Base-by-base conservation (phyloP, 495 filamentous ascomycete species). In the Daldinia childiae region DNA sequence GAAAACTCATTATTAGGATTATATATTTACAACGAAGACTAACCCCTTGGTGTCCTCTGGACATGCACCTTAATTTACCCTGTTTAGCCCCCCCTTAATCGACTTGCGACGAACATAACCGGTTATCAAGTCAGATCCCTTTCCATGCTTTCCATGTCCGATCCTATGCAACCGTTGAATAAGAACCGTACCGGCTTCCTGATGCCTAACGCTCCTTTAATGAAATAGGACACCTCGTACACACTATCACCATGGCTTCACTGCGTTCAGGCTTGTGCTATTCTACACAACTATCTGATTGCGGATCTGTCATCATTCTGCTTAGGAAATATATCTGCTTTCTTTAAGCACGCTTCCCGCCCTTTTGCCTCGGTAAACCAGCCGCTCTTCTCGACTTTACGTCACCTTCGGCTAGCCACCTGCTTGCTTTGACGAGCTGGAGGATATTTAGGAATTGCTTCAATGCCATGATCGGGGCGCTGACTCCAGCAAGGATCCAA, bases 361-460 rank as follows among this genome's bases (percentile, higher is more conserved):
- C 66, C 74, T 79, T 85, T 73, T 68, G 80, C 74, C 79, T 82
- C 15, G 84, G 82, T n/a, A 87, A 68, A 4, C 88, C 84, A 41
- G 79, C 76, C 55, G 77, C 82, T 76, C 78, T 83, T 72, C 92
- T 80, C 50, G 85, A 80, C 75, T 84, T 78, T 14, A 88, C 74
- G 75, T 99, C 95, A 19, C 94, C 93, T 82, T 98, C 93, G 0
- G 93, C 95, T 54, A 99, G 82, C 92, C 94, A 97, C 74, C 88
- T 88, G 80, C 92, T 91, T 9, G 96, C 96, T 82, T 97, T 97
- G 75, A 97, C 89, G 60, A 99, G 84, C 82, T 99, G 96, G 48
- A 98, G 85, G 38, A 98, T 87, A 76, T 98, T 98, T 82, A 98
- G 91, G 65, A 92, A 86, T 78, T 99, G 95, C 86, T 99, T 99